These are phyloP conservation scores for Talaromyces wortmannii DNA, from an alignment of 495 filamentous ascomycete species.

Conservation along the genomic window DNA sequence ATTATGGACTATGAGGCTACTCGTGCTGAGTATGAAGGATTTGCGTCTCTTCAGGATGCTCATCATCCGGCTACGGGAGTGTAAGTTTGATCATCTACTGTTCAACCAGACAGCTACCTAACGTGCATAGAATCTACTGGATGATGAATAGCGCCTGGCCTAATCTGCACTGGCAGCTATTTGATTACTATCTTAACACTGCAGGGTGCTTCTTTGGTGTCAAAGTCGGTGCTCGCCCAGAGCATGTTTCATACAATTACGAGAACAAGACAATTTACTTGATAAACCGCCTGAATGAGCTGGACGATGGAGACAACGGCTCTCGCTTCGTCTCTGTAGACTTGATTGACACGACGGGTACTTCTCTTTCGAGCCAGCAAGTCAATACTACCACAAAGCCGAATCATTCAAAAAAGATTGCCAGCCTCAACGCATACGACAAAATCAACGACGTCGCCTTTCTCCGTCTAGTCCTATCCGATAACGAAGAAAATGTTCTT, in stretches of 20 bases:
- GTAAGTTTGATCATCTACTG: neutral
- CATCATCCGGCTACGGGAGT: conserved; percentile 49
- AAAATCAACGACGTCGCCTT: conserved; percentile 41
- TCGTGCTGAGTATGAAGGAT: conserved; percentile 52
- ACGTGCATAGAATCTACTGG: conserved; percentile 47
- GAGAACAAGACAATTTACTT: conserved; percentile 34
- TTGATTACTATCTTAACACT: conserved; percentile 56
- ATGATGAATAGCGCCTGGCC: conserved; percentile 64
- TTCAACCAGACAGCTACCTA: neutral
- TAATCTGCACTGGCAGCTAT: conserved; percentile 58
- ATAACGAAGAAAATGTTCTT: conserved; percentile 20
- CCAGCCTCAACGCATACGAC: conserved; percentile 17
- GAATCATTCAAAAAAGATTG: conserved; percentile 18
- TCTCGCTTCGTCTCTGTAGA: conserved; percentile 38
- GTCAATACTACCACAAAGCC: conserved; percentile 13
- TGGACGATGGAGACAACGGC: conserved; percentile 22
- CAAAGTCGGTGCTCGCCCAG: conserved; percentile 42
- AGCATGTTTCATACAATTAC: conserved; percentile 54
- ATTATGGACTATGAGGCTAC: conserved; percentile 61
- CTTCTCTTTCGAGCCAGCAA: conserved; percentile 18
- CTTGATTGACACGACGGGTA: conserved; percentile 40
- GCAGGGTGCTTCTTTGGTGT: conserved; percentile 54
- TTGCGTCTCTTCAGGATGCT: conserved; percentile 41
- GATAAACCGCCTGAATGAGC: conserved; percentile 43
- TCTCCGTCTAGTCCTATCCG: conserved; percentile 38